Evolutionary conservation across 345 rosid genomes (phyloP), one percentile per base, ranked within the genome.

Genomic region (Rhodamnia argentea): DNA sequence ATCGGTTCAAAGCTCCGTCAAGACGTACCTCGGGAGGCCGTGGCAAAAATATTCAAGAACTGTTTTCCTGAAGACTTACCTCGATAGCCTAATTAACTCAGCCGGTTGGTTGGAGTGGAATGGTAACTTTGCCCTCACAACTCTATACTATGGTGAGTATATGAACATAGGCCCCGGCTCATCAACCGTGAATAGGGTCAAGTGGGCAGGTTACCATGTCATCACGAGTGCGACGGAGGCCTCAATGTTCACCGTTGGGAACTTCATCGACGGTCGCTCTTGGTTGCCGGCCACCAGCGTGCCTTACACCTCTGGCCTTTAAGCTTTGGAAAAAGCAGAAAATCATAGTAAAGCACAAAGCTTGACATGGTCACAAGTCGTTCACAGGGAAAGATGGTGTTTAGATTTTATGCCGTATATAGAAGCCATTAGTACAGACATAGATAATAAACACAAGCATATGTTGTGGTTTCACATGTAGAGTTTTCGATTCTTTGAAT

Each of bases 101-200:
- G 86, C 89, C 0, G 95, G 95, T 3, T 94, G 96, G 95, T 37
- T 90, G 74, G 89, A 86, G 52, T 94, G 95, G 94, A 82, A 84
- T 58, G 95, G 93, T 3, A 60, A 89, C 82, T 93, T 93, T 82
- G 93, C 93, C 4, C 89, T 92, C 20, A 84, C 84, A 0, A 93
- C 96, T 13, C 53, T 92, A 74, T 92, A 92, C 50, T 93, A 94
- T 59, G 94, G 92, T 1, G 95, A 92, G 89, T 94, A 92, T 56
- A 42, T 18, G 83, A 94, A 94, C 74, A 85, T 83, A 0, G 95
- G 95, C 2, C 88, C 94, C 0, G 93, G 92, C 56, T 89, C 96
- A 4, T 86, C 92, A 2, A 93, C 94, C 0, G 32, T 90, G 1
- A 82, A 54, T 12, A 88, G 96, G 84, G 96, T 93, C 62, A 91